Evolutionary conservation across 2,329 filamentous ascomycete species (phyloP).

Genomic region (Colletotrichum magnum): DNA sequence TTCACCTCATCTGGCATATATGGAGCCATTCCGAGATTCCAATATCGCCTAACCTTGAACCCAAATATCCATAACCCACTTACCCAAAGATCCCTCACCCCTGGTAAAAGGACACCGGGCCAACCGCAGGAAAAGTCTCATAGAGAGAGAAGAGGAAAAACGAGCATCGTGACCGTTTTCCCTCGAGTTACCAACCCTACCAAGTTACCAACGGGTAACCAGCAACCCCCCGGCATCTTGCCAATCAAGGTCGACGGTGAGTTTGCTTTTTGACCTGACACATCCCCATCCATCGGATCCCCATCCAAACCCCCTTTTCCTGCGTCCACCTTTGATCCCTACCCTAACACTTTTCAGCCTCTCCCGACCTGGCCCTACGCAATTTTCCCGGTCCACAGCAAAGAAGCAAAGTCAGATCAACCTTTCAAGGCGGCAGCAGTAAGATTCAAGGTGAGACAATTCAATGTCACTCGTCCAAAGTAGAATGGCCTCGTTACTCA

Average conservation of each 20-base stretch:
- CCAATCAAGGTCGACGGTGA: conserved; percentile 16
- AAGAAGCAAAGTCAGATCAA: background rate
- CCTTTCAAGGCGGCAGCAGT: background rate
- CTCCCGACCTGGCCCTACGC: no score
- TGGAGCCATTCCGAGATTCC: conserved; percentile 4
- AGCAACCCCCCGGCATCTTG: conserved; percentile 3
- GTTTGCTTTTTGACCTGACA: conserved; percentile 30
- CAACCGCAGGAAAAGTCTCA: background rate
- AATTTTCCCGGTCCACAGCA: background rate
- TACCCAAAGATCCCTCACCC: background rate
- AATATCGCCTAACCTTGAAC: conserved; percentile 6
- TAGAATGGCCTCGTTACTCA: conserved; percentile 7
- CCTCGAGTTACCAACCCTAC: no score
- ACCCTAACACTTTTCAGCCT: conserved; percentile 20
- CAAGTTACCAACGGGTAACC: background rate
- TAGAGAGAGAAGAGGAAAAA: background rate
- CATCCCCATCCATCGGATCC: conserved; percentile 1
- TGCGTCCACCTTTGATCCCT: conserved; percentile 32
- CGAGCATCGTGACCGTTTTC: conserved; percentile 31
- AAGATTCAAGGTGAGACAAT: conserved; percentile 13
- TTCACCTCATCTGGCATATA: conserved; percentile 9
- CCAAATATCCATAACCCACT: conserved; percentile 16
- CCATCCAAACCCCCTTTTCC: background rate
- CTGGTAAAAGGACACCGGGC: background rate
- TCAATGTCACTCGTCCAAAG: background rate